Percentiles rank a stretch among this genome's conserved stretches.
Evolutionary conservation across 768 basidiomycete genomes (phyloP).

Genomic region (Dendrothele bispora): DNA sequence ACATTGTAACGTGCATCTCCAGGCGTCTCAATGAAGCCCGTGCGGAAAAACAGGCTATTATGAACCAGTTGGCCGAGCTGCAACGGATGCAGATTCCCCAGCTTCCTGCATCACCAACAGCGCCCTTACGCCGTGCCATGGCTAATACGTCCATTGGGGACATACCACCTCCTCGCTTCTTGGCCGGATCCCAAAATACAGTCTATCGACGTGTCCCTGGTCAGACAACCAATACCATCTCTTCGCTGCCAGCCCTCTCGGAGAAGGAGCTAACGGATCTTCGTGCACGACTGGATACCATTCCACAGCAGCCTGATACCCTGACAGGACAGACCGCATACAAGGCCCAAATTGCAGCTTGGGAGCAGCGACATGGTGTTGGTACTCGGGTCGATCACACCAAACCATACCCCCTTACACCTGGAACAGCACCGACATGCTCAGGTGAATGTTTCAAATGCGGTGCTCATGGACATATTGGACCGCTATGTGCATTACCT

Average conservation of each 20-base stretch:
- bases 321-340: neutral
- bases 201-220: neutral
- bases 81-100: neutral
- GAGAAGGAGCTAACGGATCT: no score
- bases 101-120: neutral
- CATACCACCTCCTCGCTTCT: no score
- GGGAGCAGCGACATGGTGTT: neutral
- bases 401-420: neutral
- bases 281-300: neutral
- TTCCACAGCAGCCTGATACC: neutral
- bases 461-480: neutral
- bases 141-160: neutral
- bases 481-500: neutral
- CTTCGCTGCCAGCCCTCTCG: neutral
- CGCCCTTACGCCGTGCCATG: neutral
- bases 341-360: neutral
- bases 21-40: neutral
- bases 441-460: neutral
- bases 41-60: neutral
- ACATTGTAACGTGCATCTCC: neutral
- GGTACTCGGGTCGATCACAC: neutral
- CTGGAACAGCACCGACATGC: neutral
- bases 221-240: neutral
- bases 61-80: neutral
- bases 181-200: no score